These are phyloP conservation scores for Panellus pusillus DNA, from an alignment of 768 basidiomycete species.

Conservation along the genomic window DNA sequence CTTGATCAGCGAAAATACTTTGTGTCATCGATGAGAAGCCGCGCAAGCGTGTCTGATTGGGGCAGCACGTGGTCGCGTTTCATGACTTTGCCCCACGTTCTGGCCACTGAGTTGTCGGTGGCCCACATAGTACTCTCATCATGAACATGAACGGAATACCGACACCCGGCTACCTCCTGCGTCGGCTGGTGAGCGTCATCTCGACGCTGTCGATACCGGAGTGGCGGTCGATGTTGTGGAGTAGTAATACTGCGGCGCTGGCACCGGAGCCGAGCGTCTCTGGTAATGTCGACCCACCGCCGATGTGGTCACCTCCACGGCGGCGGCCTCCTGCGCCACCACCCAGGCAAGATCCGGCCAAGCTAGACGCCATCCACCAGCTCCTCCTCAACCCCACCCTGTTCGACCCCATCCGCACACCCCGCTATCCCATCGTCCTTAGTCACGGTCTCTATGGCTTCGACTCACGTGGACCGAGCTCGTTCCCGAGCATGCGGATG, in stretches of 20 bases:
- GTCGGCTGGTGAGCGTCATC: conserved; percentile 65
- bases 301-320: not conserved
- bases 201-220: conserved; percentile 46
- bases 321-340: conserved; percentile 12
- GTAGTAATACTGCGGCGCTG: not conserved
- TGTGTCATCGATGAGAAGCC: no score
- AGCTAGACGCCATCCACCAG: conserved; percentile 58
- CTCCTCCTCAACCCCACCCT: conserved; percentile 77
- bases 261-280: not conserved
- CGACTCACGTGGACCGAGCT: conserved; percentile 80
- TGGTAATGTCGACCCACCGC: not conserved
- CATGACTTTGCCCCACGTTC: no score
- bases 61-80: no score
- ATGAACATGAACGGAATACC: conserved; percentile 13
- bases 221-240: conserved; percentile 13
- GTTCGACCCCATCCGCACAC: conserved; percentile 73
- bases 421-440: conserved; percentile 90
- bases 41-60: no score
- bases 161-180: conserved; percentile 54
- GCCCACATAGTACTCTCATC: not conserved
- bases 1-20: no score
- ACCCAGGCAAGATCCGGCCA: conserved; percentile 7
- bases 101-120: not conserved
- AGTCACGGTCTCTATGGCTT: conserved; percentile 98
- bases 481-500: conserved; percentile 80